Percentiles rank a stretch among this genome's conserved stretches.
These are phyloP conservation scores for Malus hybrid DNA, from an alignment of 331 rosid genomes.

Conservation along the genomic window DNA sequence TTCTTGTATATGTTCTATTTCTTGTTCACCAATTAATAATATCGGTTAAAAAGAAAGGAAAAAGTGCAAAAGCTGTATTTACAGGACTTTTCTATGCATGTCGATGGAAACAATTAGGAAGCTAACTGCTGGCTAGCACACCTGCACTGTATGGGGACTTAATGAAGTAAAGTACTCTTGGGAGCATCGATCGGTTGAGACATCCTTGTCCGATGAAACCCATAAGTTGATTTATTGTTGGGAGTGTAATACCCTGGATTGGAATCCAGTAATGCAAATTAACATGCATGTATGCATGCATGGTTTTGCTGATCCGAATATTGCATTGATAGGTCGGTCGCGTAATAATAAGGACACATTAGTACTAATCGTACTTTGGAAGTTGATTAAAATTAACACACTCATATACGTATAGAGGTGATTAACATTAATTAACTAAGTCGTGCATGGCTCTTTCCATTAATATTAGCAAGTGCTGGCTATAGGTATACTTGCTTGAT, in stretches of 20 bases:
- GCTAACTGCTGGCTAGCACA: background rate
- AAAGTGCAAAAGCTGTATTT: background rate
- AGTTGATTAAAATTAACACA: background rate
- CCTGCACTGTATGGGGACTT: background rate
- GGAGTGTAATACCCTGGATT: background rate
- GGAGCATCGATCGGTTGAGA: background rate
- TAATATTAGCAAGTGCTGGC: background rate
- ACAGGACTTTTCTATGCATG: background rate
- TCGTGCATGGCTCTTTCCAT: background rate
- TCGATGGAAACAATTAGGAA: background rate
- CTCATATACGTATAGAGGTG: background rate
- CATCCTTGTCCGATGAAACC: background rate
- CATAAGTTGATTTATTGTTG: background rate
- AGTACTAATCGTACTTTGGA: background rate
- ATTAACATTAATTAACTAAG: background rate
- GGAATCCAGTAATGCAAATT: background rate
- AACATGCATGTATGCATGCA: background rate
- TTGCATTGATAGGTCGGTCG: background rate
- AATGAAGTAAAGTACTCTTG: background rate
- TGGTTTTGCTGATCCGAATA: background rate
- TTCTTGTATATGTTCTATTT: background rate
- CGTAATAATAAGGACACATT: background rate
- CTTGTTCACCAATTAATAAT: no score
- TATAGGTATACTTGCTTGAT: background rate
- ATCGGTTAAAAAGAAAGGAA: background rate